These are phyloP conservation scores for Cytospora piceicola DNA, from an alignment of 2,329 filamentous ascomycete species.

Conservation along the genomic window DNA sequence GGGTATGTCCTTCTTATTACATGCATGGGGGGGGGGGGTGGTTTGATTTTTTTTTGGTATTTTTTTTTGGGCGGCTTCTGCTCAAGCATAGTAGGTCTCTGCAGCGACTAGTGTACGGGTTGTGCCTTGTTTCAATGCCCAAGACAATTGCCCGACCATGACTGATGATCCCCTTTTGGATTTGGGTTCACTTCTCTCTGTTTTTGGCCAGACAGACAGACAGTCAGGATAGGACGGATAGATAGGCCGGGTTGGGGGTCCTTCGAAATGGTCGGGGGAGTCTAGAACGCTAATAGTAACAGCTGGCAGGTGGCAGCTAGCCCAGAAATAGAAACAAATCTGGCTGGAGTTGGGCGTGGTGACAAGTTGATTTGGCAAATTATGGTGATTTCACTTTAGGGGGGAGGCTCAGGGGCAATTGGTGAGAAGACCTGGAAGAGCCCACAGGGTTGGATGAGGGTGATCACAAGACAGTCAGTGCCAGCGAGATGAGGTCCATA, in stretches of 20 bases:
- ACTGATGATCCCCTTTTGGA: not conserved
- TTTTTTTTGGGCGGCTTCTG: not conserved
- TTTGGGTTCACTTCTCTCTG: not conserved
- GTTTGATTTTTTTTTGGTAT: too few species aligned
- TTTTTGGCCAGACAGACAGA: not conserved
- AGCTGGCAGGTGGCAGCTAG: conserved; percentile 9
- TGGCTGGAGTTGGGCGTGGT: not conserved
- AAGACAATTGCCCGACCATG: not conserved
- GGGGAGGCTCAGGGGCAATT: conserved; percentile 24
- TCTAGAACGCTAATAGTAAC: not conserved
- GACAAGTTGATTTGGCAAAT: conserved; percentile 27
- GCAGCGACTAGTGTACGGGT: not conserved
- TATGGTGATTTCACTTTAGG: conserved; percentile 31
- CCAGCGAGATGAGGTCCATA: conserved; percentile 13
- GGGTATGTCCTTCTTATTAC: not conserved
- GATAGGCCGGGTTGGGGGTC: not conserved
- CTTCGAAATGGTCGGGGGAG: not conserved
- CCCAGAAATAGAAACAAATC: conserved; percentile 18
- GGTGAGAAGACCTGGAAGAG: conserved; percentile 22
- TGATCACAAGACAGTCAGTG: conserved; percentile 31
- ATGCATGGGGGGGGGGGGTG: too few species aligned
- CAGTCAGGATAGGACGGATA: too few species aligned
- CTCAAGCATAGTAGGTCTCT: too few species aligned
- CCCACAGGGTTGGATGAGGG: conserved; percentile 16
- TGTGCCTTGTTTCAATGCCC: not conserved